Evolutionary conservation across 176 grass and related monocot species (phyloP).

Genomic region (Puccinellia tenuiflora): DNA sequence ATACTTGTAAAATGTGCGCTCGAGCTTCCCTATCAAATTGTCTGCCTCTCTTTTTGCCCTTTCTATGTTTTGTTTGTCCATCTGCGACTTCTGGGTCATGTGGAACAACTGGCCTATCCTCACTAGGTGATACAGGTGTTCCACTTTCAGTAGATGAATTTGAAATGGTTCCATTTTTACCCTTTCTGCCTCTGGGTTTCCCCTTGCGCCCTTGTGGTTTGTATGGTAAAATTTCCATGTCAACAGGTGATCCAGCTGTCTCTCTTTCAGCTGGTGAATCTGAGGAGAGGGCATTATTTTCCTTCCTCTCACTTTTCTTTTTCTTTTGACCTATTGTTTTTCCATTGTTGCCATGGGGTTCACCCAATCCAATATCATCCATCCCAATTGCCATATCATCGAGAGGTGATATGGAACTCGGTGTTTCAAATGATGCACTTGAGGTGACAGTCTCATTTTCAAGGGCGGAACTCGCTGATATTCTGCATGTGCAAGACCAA

Average conservation of each 20-base stretch:
- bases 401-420: neutral
- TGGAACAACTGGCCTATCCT: constrained; percentile 34
- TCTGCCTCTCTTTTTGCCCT: constrained; percentile 78
- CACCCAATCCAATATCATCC: constrained; percentile 8
- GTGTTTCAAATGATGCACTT: constrained; percentile 27
- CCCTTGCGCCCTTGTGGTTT: neutral
- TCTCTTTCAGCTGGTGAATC: constrained; percentile 22
- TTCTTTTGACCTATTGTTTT: constrained; percentile 19
- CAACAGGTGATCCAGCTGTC: constrained; percentile 3
- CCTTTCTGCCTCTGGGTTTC: neutral
- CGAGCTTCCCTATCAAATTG: constrained; percentile 89
- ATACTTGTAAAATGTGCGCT: constrained; percentile 73
- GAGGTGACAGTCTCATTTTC: constrained; percentile 22
- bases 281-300: neutral
- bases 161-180: constrained; percentile 22
- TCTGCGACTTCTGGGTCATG: constrained; percentile 31
- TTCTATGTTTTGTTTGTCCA: constrained; percentile 23
- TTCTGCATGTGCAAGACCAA: constrained; percentile 27
- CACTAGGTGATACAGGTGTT: constrained; percentile 15
- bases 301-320: constrained; percentile 36
- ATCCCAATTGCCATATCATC: neutral
- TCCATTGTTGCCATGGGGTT: constrained; percentile 9
- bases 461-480: neutral
- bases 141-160: constrained; percentile 22
- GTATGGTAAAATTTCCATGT: neutral